Base-by-base conservation (phyloP, 768 basidiomycete species). In the Lentinula lateritia region DNA sequence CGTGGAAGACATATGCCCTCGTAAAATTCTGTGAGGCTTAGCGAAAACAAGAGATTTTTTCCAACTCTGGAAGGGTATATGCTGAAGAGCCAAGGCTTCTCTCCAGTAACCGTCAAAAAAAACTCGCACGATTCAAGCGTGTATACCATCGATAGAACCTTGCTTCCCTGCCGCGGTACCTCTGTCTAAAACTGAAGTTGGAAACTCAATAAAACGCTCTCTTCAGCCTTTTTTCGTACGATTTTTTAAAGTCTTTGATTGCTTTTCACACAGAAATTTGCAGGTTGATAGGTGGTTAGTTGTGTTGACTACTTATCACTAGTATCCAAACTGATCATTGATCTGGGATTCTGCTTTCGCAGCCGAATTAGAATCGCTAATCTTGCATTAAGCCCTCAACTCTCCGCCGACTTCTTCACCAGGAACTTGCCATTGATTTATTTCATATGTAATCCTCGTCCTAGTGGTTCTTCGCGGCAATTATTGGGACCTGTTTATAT, bases 321-420 rank as follows among this genome's bases (percentile, higher is more conserved):
- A 46, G 7, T 46, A 10, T n/a, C 45, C 20, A 16, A 13, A n/a
- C 16, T 13, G 45, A 46, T 46, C 45, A 46, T 46, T 12, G 45
- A 46, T 46, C 9, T 28, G 28, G 28, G 28, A 28, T 28, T 28
- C 32, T 45, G 35, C 6, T 34, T 32, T 45, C 56, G 56, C 56
- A 58, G 43, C 56, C 56, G 56, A 58, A 58, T 43, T 58, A 42
- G 23, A 35, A 39, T 53, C 38, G 32, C n/a, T 18, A 53, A 53
- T 53, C 46, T 35, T 53, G 52, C 34, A 56, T 36, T 58, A 45
- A 43, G 28, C 23, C 56, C 42, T 28, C 0, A 43, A 46, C 56
- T 58, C 7, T 56, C 39, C 39, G 55, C 42, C 55, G 39, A 42
- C 55, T 46, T 57, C 55, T 57, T 34, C 55, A 57, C 50, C 50